Base-by-base conservation (phyloP, 345 rosid species). In the Hibiscus mutabilis region DNA sequence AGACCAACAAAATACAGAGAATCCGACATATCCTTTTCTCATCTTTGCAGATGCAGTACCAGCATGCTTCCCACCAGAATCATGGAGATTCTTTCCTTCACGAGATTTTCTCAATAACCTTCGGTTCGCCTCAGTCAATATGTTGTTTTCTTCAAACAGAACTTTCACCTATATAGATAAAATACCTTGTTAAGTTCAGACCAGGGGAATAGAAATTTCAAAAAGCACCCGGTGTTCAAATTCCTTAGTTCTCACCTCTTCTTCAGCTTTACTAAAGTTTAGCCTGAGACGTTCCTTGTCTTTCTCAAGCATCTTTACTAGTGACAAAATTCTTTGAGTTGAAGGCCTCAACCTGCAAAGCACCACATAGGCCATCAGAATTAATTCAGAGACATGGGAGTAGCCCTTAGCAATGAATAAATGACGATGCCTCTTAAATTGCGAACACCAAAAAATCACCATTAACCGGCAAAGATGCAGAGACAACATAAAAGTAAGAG, bases 231-330 rank as follows among this genome's bases (percentile, higher is more conserved):
- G 24, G 4, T 7, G 19, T 44, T 11, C 18, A 13, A 42, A 6
- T 6, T 57, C 44, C 70, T 55, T 31, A 35, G 19, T 73, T 57
- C 74, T 82, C 68, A 85, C 95, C 90, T 89, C 95, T 22, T 82
- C 95, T 82, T 89, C 91, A 15, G 88, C 95, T 80, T 68, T 83
- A 59, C 66, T 68, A 47, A 89, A 90, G 77, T 86, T 89, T 71
- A 82, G 67, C 75, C 78, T 79, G n/a, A 87, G 85, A 59, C 79
- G 82, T 62, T 86, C 91, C 82, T 89, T 62, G 62, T 62, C 75
- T 63, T 73, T 53, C 56, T 73, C 25, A 35, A 64, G 55, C 16
- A 27, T 52, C 72, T 60, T 80, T 31, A 84, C 78, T 74, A 87
- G 56, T 35, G 87, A 83, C 72, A 87, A 49, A 40, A 75, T 80